Evolutionary conservation across 192 early-diverging fungal species (phyloP).

Genomic region (Fimicolochytrium jonesii): DNA sequence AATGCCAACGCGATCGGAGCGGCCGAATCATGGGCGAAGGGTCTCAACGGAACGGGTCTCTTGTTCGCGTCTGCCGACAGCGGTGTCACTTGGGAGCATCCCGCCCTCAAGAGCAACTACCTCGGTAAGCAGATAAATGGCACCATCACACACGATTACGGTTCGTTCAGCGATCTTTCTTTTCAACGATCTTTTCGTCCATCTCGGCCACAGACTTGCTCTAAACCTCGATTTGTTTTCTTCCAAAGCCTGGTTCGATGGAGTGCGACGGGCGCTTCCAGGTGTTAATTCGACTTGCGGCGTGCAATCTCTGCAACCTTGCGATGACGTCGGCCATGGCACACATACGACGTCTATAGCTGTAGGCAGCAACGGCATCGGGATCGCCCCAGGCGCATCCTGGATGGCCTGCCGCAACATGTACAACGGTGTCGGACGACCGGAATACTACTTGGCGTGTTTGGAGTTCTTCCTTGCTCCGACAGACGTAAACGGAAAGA

Average conservation of each 20-base stretch:
- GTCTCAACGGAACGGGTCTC: constrained; percentile 1
- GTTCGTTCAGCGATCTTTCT: too few relatives aligned
- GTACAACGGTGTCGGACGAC: constrained; percentile 14
- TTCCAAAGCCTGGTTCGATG: constrained; percentile 15
- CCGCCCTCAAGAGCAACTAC: constrained; percentile 1
- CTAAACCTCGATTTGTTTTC: background rate
- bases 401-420: constrained; percentile 9
- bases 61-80: background rate
- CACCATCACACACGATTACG: constrained; percentile 4
- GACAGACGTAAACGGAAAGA: constrained; percentile 3
- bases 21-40: background rate
- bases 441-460: constrained; percentile 13
- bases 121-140: background rate
- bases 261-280: constrained; percentile 8
- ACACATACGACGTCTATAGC: background rate
- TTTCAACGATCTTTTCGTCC: background rate
- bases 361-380: background rate
- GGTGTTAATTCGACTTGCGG: too few relatives aligned
- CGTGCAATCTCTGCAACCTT: too few relatives aligned
- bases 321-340: background rate
- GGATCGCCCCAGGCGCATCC: background rate
- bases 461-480: constrained; percentile 19
- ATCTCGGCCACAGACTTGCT: background rate
- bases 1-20: background rate
- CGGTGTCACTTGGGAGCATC: constrained; percentile 4